These are phyloP conservation scores for Salix arbutifolia DNA, from an alignment of 345 rosid genomes.

Conservation along the genomic window DNA sequence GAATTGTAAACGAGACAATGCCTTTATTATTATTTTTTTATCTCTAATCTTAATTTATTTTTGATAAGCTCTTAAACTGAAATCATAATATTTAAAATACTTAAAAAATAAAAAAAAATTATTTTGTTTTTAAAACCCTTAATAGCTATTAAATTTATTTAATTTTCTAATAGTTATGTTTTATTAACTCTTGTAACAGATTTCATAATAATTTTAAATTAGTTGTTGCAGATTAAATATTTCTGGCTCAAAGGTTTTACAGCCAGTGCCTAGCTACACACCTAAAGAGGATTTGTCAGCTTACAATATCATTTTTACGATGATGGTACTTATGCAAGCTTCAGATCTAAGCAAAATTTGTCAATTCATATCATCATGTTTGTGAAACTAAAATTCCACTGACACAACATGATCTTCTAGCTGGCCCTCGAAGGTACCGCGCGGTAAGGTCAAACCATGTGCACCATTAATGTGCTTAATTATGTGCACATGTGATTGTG, in stretches of 20 bases:
- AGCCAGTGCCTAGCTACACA: not conserved
- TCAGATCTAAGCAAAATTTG: not conserved
- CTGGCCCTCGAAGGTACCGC: not conserved
- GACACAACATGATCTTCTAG: not conserved
- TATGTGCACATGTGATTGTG: not conserved
- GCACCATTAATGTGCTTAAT: not conserved
- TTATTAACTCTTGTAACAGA: too few relatives aligned
- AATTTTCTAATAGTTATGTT: too few relatives aligned
- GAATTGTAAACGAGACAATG: too few relatives aligned
- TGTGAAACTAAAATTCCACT: not conserved
- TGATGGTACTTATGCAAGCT: not conserved
- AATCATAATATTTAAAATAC: too few relatives aligned
- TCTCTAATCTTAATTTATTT: too few relatives aligned
- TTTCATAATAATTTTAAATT: too few relatives aligned
- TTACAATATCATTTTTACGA: not conserved
- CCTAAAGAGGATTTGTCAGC: not conserved
- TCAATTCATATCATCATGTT: not conserved
- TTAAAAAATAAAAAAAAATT: too few relatives aligned
- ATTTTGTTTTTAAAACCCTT: too few relatives aligned
- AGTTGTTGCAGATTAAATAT: too few relatives aligned
- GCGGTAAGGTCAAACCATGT: not conserved
- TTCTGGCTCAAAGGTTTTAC: not conserved
- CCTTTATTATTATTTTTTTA: too few relatives aligned
- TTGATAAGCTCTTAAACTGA: accelerated
- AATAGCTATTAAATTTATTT: too few relatives aligned